Evolutionary conservation across 2,329 filamentous ascomycete genomes (phyloP).

Genomic region (Colletotrichum spaethianum): DNA sequence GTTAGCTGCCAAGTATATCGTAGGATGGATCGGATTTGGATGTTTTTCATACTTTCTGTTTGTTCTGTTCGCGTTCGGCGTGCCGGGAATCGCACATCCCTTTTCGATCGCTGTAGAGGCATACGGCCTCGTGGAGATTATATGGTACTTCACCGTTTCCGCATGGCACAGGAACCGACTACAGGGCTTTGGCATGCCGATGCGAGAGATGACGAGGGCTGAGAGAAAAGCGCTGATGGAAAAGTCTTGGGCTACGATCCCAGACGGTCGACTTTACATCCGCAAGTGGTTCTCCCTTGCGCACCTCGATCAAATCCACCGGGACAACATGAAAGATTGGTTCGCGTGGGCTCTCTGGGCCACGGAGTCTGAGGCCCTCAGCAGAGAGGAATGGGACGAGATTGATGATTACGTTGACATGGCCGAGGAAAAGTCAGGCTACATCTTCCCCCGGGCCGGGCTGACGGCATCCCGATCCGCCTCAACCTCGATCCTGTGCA

Average conservation of each 20-base stretch:
- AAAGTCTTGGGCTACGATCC: background rate
- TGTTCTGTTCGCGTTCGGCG: too few species aligned
- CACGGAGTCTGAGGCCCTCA: background rate
- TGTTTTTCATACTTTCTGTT: too few species aligned
- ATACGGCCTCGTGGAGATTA: too few species aligned
- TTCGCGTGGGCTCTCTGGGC: background rate
- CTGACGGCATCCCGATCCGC: background rate
- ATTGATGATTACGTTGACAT: background rate
- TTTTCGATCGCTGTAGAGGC: too few species aligned
- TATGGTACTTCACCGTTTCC: background rate
- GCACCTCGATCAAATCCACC: background rate
- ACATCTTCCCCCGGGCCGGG: background rate
- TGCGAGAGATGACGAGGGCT: background rate
- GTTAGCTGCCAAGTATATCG: too few species aligned
- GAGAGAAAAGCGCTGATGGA: background rate
- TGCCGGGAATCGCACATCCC: too few species aligned
- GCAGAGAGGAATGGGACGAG: background rate
- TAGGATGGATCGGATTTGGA: too few species aligned
- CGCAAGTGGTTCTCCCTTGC: background rate
- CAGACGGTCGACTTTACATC: background rate
- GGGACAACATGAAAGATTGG: background rate
- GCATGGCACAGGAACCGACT: background rate
- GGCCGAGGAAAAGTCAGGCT: background rate
- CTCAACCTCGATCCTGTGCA: background rate
- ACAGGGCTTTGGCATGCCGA: background rate